Conservation (phyloP, 2,329 filamentous ascomycete species). For the Xylariaceae sp. region DNA sequence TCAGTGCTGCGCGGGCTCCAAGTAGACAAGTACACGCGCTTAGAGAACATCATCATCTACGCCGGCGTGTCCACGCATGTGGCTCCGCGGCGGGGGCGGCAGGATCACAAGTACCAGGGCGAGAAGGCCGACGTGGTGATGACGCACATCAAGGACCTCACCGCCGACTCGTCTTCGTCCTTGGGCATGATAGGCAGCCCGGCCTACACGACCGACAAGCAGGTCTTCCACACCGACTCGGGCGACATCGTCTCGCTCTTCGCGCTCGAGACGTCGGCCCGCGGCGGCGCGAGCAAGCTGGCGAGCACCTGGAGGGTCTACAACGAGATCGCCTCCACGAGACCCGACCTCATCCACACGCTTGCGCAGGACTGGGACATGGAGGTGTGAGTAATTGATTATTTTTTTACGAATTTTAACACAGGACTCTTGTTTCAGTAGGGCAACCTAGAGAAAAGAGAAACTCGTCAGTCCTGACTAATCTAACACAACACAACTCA, state of each 20-base stretch:
- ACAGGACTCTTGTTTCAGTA: too few relatives aligned
- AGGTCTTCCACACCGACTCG: constrained; percentile 48
- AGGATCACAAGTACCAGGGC: constrained; percentile 43
- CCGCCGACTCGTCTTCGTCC: constrained; percentile 18
- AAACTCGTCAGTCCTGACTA: background rate
- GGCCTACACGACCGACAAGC: constrained; percentile 21
- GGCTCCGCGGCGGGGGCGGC: constrained; percentile 46
- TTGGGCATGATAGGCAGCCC: constrained; percentile 50
- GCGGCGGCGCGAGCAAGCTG: constrained; percentile 53
- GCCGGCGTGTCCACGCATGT: constrained; percentile 55
- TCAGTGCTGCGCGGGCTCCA: constrained; percentile 49
- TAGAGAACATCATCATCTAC: constrained; percentile 56
- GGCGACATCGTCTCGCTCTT: constrained; percentile 57
- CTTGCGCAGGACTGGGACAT: constrained; percentile 48
- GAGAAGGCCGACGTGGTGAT: constrained; percentile 47
- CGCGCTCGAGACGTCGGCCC: constrained; percentile 45
- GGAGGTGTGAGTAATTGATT: constrained; percentile 34
- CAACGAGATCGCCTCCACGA: constrained; percentile 53
- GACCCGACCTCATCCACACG: constrained; percentile 55
- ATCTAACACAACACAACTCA: background rate
- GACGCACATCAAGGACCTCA: constrained; percentile 59
- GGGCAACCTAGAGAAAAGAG: too few relatives aligned
- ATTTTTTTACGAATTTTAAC: too few relatives aligned
- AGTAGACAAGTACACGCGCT: constrained; percentile 45
- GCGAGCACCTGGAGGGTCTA: constrained; percentile 56